Evolutionary conservation across 371 early-diverging fungal species (phyloP).

Genomic region (Synchytrium microbalum): DNA sequence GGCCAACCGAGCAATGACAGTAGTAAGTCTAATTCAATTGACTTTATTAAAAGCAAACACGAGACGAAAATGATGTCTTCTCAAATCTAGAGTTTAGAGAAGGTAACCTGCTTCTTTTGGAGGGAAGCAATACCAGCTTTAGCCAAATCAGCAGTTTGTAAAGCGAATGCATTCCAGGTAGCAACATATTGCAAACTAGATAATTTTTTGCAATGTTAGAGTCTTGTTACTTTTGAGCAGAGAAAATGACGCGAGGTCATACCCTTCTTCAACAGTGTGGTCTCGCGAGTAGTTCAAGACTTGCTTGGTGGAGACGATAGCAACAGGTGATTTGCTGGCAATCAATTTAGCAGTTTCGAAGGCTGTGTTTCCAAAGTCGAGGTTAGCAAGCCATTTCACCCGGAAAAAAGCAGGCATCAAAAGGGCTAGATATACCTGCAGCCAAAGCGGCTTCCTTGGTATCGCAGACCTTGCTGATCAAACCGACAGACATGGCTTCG

Average conservation of each 20-base stretch:
- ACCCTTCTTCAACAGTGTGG: conserved; percentile 79
- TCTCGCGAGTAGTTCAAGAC: conserved; percentile 83
- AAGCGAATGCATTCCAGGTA: conserved; percentile 81
- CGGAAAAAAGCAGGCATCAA: conserved; percentile 16
- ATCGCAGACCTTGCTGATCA: conserved; percentile 64
- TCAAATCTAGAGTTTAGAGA: conserved; percentile 45
- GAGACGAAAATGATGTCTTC: too few species aligned
- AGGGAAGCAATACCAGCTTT: conserved; percentile 47
- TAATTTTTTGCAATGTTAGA: too few species aligned
- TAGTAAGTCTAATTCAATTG: too few species aligned
- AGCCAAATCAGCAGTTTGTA: conserved; percentile 65
- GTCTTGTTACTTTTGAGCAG: too few species aligned
- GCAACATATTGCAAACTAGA: conserved; percentile 60
- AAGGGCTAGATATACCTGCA: conserved; percentile 3
- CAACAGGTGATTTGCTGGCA: conserved; percentile 86
- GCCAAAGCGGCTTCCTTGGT: conserved; percentile 40
- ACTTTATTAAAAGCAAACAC: too few species aligned
- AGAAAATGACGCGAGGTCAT: too few species aligned
- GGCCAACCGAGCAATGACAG: too few species aligned
- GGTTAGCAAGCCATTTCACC: too few species aligned
- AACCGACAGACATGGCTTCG: conserved; percentile 74
- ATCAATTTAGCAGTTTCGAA: conserved; percentile 63
- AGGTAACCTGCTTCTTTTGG: conserved; percentile 47
- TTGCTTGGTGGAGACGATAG: conserved; percentile 80
- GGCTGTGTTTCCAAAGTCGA: conserved; percentile 51